These are phyloP conservation scores for Metschnikowia gruessii DNA, from an alignment of 805 yeast species.

Conservation along the genomic window DNA sequence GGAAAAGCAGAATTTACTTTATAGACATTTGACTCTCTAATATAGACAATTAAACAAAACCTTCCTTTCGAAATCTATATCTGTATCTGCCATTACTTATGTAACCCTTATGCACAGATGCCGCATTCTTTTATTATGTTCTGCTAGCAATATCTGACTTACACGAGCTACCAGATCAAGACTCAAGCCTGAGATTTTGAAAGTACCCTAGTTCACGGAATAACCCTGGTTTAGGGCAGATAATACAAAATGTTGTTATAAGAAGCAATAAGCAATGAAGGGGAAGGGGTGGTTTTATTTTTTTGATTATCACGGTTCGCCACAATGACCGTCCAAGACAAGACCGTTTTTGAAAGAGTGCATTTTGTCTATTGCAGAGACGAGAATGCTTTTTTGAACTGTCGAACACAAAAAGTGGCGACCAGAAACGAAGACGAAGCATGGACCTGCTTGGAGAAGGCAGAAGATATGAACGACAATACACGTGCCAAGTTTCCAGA, in stretches of 20 bases:
- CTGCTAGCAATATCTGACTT: neutral
- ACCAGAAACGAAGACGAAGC: conserved; percentile 5
- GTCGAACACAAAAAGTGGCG: conserved; percentile 15
- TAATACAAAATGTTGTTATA: conserved; percentile 5
- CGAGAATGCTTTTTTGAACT: conserved; percentile 15
- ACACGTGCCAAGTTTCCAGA: neutral
- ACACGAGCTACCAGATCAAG: neutral
- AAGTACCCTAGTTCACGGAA: neutral
- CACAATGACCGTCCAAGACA: conserved; percentile 18
- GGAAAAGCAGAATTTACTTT: conserved; percentile 9
- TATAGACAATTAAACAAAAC: neutral
- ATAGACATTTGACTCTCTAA: neutral
- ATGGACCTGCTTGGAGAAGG: conserved; percentile 9
- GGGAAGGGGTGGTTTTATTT: neutral
- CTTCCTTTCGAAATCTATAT: neutral
- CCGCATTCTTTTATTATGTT: neutral
- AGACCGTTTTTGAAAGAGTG: conserved; percentile 29
- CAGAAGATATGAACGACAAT: neutral
- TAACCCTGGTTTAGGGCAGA: conserved; percentile 8
- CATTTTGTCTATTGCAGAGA: conserved; percentile 28
- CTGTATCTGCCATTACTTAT: neutral
- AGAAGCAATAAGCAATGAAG: conserved; percentile 7
- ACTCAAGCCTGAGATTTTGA: neutral
- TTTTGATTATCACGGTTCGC: conserved; percentile 3
- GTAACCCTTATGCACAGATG: neutral